Evolutionary conservation across 495 filamentous ascomycete species (phyloP), one percentile per base, ranked within the genome.

Genomic region (Endocarpon pusillum): DNA sequence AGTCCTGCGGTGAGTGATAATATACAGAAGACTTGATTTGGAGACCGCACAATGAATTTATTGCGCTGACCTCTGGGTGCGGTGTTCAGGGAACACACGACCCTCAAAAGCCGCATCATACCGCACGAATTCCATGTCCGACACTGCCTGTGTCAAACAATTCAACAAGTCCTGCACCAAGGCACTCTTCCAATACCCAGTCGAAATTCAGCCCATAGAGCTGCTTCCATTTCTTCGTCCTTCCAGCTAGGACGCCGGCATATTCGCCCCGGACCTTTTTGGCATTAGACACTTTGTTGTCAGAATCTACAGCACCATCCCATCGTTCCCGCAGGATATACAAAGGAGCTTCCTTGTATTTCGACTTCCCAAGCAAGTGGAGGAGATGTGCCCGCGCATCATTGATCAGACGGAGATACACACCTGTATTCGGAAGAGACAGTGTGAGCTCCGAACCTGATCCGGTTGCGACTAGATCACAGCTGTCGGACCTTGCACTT

Each of bases 61-160:
- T n/a, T n/a, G n/a, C n/a, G n/a, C n/a, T n/a, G n/a, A n/a, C n/a
- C n/a, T n/a, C n/a, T n/a, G n/a, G n/a, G n/a, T n/a, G n/a, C n/a
- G n/a, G n/a, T n/a, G n/a, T n/a, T n/a, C n/a, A n/a, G n/a, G n/a
- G n/a, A n/a, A n/a, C n/a, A n/a, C n/a, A n/a, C n/a, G n/a, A n/a
- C n/a, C n/a, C n/a, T n/a, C n/a, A n/a, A n/a, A 17, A 23, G 20
- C n/a, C n/a, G n/a, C n/a, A 35, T 58, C 51, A 73, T 34, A 66
- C 36, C 38, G 54, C 61, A 35, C 83, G 64, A 22, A 85, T 64
- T 3, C 73, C 84, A 22, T 68, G 59, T 11, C 84, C 83, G 12
- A 91, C 78, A 46, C 73, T 86, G 19, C 78, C 66, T 10, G 84
- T 93, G 45, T 89, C 77, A 49, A 93, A 91, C 4, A 82, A 53